Base-by-base conservation (phyloP, 2,329 filamentous ascomycete genomes). In the Aspergillus tubingensis region DNA sequence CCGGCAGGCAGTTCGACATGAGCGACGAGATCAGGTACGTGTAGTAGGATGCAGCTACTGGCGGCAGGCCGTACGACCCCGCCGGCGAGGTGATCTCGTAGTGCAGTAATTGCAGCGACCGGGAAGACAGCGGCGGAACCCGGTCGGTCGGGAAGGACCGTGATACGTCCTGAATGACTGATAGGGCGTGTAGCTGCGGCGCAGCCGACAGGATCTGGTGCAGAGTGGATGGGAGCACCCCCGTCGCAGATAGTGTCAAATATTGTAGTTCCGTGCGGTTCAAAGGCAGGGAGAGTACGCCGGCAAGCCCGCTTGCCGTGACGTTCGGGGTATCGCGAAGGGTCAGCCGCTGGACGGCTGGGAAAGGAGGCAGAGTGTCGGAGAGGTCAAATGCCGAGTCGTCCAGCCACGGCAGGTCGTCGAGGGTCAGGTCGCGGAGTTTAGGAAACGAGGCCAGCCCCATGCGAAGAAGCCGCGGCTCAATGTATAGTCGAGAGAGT, bases 21-120 rank as follows among this genome's bases (percentile, higher is more conserved):
- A 98, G 85, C 0, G 91, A 96, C n/a, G 85, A 85, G 25, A 91
- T 88, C 19, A 98, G 85, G 76, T 96, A 96, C 62, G 86, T 85
- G 76, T 97, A 96, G 79, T 96, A 96, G 17, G 83, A 84, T 23
- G 80, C 77, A 6, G 81, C 78, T 1, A 83, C 80, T 0, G 80
- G 77, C 53, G 82, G 80, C 54, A 84, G 74, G 10, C 79, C 76
- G 62, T 86, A 89, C 10, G 87, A 82, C 21, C 86, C 85, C 0
- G 85, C 79, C 3, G 69, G 60, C 6, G 75, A 76, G 10, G 86
- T 89, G 72, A 98, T 91, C 76, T 97, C 94, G 72, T 88, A 97
- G 68, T 94, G 89, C 13, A 98, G 80, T 2, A 86, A 89, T 66
- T 82, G 80, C 19, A 98, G 83, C 15, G 88, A 88, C 57, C 78